Percentiles rank a stretch among this genome's conserved stretches.
Conservation (phyloP, 2,329 filamentous ascomycete genomes). For the Exophiala spinifera region DNA sequence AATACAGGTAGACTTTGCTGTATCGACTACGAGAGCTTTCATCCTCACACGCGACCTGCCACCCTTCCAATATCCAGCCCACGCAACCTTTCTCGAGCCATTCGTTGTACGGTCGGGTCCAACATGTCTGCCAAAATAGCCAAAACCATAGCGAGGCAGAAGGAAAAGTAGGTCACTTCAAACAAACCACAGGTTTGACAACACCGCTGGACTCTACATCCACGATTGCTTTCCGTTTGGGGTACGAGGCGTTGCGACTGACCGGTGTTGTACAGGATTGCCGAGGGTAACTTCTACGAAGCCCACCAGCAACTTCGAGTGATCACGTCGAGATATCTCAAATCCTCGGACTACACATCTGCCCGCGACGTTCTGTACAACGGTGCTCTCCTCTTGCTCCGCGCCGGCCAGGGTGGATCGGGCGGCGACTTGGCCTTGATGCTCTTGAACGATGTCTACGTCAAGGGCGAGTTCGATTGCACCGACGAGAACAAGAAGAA, state of each 20-base stretch:
- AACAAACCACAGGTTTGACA: constrained; percentile 17
- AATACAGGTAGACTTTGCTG: no score
- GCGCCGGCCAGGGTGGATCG: constrained; percentile 88
- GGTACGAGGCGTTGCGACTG: constrained; percentile 8
- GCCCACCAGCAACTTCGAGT: constrained; percentile 97
- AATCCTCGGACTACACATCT: constrained; percentile 68
- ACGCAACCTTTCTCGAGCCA: no score
- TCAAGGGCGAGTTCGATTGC: constrained; percentile 75
- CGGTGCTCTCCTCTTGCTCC: constrained; percentile 80
- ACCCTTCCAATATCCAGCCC: no score
- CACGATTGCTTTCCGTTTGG: not conserved
- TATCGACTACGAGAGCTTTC: no score
- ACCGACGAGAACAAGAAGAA: constrained; percentile 56
- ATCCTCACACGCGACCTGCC: no score
- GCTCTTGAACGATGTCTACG: constrained; percentile 86
- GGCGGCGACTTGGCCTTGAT: constrained; percentile 86
- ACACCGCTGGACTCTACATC: not conserved
- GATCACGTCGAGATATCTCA: constrained; percentile 89
- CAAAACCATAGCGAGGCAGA: constrained; percentile 71
- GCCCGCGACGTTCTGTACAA: constrained; percentile 83
- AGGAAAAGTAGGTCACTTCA: constrained; percentile 60
- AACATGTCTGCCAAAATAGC: constrained; percentile 57
- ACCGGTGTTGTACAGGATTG: constrained; percentile 58
- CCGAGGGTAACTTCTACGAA: constrained; percentile 93
- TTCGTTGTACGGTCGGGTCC: not conserved